Evolutionary conservation across 2,329 filamentous ascomycete genomes (phyloP).

Genomic region (Hypocreales sp.): DNA sequence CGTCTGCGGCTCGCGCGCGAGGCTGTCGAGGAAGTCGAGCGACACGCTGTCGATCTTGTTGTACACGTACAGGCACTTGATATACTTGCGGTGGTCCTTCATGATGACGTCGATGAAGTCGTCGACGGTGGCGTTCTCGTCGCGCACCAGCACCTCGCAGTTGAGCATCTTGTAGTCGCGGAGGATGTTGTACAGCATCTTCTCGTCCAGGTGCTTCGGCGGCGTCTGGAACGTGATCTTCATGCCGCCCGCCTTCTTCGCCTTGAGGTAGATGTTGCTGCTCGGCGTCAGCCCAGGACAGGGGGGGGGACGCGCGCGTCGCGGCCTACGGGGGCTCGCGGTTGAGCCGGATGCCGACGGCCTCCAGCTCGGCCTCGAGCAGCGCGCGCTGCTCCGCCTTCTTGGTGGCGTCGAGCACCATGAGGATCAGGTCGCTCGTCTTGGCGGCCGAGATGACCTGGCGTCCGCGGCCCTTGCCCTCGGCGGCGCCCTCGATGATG

Average conservation of each 20-base stretch:
- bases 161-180: slow-evolving; percentile 98
- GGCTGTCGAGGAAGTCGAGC: slow-evolving; percentile 79
- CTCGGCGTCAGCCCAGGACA: slow-evolving; percentile 4
- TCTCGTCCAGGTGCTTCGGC: slow-evolving; percentile 86
- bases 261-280: slow-evolving; percentile 93
- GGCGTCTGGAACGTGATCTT: slow-evolving; percentile 91
- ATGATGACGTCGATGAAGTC: slow-evolving; percentile 99
- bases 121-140: slow-evolving; percentile 91
- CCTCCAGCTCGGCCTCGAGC: slow-evolving; percentile 82
- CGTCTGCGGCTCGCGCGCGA: slow-evolving; percentile 85
- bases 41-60: slow-evolving; percentile 98
- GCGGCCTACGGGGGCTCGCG: slow-evolving; percentile 64
- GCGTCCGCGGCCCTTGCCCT: slow-evolving; percentile 87
- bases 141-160: slow-evolving; percentile 86
- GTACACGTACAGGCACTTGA: slow-evolving; percentile 90
- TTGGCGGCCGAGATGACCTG: slow-evolving; percentile 98
- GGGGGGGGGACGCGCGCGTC: background rate
- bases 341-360: slow-evolving; percentile 89
- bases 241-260: slow-evolving; percentile 92
- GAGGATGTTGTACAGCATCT: slow-evolving; percentile 95
- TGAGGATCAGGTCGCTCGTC: slow-evolving; percentile 92
- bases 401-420: slow-evolving; percentile 95
- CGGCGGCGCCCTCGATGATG: slow-evolving; percentile 92
- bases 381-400: slow-evolving; percentile 81
- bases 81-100: slow-evolving; percentile 98